Conservation (phyloP, 208 protist species). For the Naegleria lovaniensis region DNA sequence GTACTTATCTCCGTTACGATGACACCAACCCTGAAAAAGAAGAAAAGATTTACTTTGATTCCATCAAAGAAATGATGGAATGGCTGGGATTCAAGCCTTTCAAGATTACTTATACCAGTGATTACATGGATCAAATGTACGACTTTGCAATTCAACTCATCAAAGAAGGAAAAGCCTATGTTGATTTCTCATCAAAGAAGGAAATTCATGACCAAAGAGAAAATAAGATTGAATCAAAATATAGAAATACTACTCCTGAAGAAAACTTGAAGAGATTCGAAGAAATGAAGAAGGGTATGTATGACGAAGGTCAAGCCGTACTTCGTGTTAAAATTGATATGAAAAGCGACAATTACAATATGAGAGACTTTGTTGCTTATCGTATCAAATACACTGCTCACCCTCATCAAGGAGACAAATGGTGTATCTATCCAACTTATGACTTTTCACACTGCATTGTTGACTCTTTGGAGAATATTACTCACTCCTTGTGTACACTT, state of each 20-base stretch:
- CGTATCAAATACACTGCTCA: slow-evolving; percentile 93
- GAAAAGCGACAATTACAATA: slow-evolving; percentile 87
- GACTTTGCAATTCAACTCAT: slow-evolving; percentile 95
- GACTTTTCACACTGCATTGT: slow-evolving; percentile 99
- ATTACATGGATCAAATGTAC: slow-evolving; percentile 97
- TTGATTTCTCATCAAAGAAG: slow-evolving; percentile 89
- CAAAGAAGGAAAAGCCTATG: slow-evolving; percentile 91
- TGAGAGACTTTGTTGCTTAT: slow-evolving; percentile 98
- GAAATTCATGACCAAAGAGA: slow-evolving; percentile 85
- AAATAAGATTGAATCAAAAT: slow-evolving; percentile 63
- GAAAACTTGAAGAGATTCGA: slow-evolving; percentile 82
- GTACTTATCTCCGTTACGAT: slow-evolving; percentile 95
- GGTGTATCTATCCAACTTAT: slow-evolving; percentile 99
- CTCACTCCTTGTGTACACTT: slow-evolving; percentile 99
- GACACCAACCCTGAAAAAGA: slow-evolving; percentile 97
- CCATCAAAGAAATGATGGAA: slow-evolving; percentile 79
- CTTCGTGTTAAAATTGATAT: slow-evolving; percentile 99
- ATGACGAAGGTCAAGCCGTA: slow-evolving; percentile 89
- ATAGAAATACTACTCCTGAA: slow-evolving; percentile 74
- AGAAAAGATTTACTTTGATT: slow-evolving; percentile 93
- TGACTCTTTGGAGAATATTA: slow-evolving; percentile 99
- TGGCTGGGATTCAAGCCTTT: slow-evolving; percentile 82
- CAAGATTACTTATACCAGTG: slow-evolving; percentile 93
- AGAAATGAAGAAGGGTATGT: slow-evolving; percentile 84
- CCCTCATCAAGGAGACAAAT: slow-evolving; percentile 85